Percentiles rank a stretch among this genome's conserved stretches.
Conservation (phyloP, 129 eudicot species). For the Artemisia tridentata region DNA sequence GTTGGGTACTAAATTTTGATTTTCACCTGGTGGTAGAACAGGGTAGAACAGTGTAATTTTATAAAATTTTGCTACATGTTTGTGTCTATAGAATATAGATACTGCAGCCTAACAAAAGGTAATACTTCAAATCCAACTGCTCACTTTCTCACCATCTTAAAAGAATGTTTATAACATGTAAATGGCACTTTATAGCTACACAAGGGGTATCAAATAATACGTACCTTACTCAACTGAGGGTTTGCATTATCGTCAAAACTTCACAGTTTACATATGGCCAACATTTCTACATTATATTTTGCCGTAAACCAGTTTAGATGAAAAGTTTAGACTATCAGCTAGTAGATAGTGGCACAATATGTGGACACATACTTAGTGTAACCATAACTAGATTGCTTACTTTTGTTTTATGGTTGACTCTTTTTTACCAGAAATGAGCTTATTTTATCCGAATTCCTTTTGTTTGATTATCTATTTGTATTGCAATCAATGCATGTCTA, state of each 20-base stretch:
- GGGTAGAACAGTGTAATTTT: no score
- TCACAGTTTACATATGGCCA: not conserved
- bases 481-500: constrained; percentile 9
- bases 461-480: constrained; percentile 1
- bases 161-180: not conserved
- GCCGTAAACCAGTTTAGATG: not conserved
- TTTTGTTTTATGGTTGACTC: not conserved
- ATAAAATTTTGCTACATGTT: no score
- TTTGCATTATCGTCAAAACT: not conserved
- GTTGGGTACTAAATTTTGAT: no score
- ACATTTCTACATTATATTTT: not conserved
- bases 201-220: not conserved
- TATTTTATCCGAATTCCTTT: not conserved
- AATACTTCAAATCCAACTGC: not conserved
- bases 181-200: no score
- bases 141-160: not conserved
- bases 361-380: not conserved
- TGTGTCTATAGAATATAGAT: no score
- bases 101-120: not conserved
- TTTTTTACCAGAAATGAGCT: not conserved
- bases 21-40: not conserved
- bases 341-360: constrained; percentile 13
- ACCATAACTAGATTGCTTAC: not conserved
- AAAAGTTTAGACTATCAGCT: not conserved
- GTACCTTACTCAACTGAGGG: not conserved